Base-by-base conservation (phyloP, 2,329 filamentous ascomycete species). In the Cytospora paraplurivora region DNA sequence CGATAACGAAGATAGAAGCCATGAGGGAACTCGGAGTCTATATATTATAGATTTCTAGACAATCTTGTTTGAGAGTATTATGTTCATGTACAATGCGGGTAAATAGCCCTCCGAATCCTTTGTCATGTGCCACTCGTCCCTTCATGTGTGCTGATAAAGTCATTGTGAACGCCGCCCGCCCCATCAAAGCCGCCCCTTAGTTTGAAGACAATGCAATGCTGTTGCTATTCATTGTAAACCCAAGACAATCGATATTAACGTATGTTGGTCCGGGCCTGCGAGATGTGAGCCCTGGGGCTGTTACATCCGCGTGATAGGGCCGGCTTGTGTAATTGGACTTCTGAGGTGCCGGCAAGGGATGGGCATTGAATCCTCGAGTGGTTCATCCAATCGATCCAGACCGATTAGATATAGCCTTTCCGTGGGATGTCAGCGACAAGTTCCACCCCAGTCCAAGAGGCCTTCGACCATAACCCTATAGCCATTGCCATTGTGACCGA, bases 161-260 rank as follows among this genome's bases (percentile, higher is more conserved):
- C n/a, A 47, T 21, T 55, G 35, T 19, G 19, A 53, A 15, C 44
- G 17, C 56, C 41, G 27, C 17, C 15, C 32, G 19, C 17, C 17
- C 17, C 50, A 35, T 33, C 21, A 19, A 33, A 51, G 37, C 38
- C 33, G 27, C n/a, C 56, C 47, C 32, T 13, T 11, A 35, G 44
- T 27, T 27, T 7, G 47, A 49, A 5, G 21, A 54, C 58, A 60
- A 60, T 60, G 58, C 50, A 21, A 44, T 44, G 37, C 58, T 27
- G 33, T 54, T 27, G 58, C 37, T 41, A 35, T 51, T 47, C 7
- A 38, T 5, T 35, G 2, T n/a, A 33, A 47, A 41, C 19, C 56
- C 56, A 13, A 59, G 38, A 44, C n/a, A 47, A 21, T 21, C 2
- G n/a, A 17, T 7, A 7, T 19, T 47, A 47, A 19, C 10, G 10